Evolutionary conservation across 257 asterid species (phyloP).

Genomic region (Solanum chmielewskii): DNA sequence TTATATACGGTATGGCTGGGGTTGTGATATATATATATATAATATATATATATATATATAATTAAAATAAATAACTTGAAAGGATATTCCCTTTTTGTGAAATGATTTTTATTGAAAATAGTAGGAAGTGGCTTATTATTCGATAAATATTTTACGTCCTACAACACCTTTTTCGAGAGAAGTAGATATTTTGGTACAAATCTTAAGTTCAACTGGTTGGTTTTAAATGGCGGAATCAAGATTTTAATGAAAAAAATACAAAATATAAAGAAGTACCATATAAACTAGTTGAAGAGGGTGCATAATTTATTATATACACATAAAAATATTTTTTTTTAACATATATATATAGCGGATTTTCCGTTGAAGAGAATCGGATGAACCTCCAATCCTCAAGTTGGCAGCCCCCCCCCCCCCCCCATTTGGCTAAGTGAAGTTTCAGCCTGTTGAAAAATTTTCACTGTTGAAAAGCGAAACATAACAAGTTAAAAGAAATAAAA

Average conservation of each 20-base stretch:
- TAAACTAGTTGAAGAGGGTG: neutral
- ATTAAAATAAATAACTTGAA: neutral
- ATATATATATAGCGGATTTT: too few relatives aligned
- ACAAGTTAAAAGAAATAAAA: too few relatives aligned
- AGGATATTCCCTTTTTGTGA: neutral
- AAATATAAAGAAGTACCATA: neutral
- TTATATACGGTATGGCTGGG: neutral
- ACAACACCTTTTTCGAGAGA: neutral
- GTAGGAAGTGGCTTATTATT: neutral
- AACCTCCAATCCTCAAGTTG: neutral
- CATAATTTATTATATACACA: neutral
- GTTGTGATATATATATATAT: too few relatives aligned
- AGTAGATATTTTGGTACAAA: too few relatives aligned
- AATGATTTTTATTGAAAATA: neutral
- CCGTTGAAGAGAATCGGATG: rapidly evolving
- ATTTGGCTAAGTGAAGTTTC: neutral
- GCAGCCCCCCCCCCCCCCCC: neutral
- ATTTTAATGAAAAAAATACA: too few relatives aligned
- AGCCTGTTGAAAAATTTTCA: neutral
- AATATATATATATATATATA: too few relatives aligned
- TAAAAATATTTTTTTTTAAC: too few relatives aligned
- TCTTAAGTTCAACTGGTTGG: neutral
- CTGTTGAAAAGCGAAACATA: too few relatives aligned
- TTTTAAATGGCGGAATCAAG: neutral
- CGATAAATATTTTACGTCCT: neutral